Conservation (phyloP, 2,329 filamentous ascomycete genomes). For the Cyphellophora europaea region DNA sequence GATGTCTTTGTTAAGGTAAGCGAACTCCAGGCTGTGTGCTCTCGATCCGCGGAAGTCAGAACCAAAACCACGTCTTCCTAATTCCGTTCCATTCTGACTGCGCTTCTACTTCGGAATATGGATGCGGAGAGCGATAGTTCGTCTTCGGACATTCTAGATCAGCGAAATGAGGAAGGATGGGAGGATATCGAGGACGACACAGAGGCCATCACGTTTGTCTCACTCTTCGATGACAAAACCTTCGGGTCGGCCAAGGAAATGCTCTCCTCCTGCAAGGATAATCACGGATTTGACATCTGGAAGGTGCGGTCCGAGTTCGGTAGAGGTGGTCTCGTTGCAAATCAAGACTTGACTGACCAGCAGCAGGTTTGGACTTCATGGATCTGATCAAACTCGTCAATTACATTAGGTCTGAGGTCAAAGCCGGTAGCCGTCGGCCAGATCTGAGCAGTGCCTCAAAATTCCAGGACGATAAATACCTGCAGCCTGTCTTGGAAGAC, state of each 20-base stretch:
- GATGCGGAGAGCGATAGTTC: constrained; percentile 2
- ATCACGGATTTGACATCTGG: constrained; percentile 58
- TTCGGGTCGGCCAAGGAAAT: constrained; percentile 57
- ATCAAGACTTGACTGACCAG: constrained; percentile 13
- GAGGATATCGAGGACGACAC: constrained; percentile 52
- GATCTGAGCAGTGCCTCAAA: constrained; percentile 50
- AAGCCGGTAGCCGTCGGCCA: constrained; percentile 36
- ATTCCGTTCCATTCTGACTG: too few relatives aligned
- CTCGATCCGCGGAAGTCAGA: too few relatives aligned
- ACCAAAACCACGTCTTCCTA: too few relatives aligned
- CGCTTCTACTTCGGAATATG: not conserved
- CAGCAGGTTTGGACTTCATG: constrained; percentile 62
- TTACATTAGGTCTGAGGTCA: constrained; percentile 44
- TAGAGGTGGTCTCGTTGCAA: constrained; percentile 29
- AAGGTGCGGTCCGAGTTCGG: constrained; percentile 45
- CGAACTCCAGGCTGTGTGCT: too few relatives aligned
- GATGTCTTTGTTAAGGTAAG: too few relatives aligned
- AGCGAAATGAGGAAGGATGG: constrained; percentile 43
- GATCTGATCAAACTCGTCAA: constrained; percentile 68
- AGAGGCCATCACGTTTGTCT: constrained; percentile 55
- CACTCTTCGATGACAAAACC: constrained; percentile 57
- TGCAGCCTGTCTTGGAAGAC: constrained; percentile 78
- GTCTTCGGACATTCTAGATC: constrained; percentile 29
- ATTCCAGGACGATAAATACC: constrained; percentile 68
- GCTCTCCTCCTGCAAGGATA: constrained; percentile 59